Evolutionary conservation across 257 asterid species (phyloP).

Genomic region (Fraxinus pennsylvanica): DNA sequence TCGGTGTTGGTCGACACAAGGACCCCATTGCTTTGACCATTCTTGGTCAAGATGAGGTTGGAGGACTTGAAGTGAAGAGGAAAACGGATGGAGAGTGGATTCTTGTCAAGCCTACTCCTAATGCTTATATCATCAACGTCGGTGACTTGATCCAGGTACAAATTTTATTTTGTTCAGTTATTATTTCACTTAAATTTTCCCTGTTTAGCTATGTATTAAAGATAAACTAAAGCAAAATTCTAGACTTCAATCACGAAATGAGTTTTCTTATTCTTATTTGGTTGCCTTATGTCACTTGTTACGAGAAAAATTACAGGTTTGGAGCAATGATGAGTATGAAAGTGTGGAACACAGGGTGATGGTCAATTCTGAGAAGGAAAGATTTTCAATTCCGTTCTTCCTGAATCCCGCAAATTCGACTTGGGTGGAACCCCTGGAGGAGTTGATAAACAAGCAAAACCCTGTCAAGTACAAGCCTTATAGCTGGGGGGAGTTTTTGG

Average conservation of each 20-base stretch:
- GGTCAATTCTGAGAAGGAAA: conserved; percentile 53
- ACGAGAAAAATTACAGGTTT: conserved; percentile 38
- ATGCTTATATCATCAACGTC: conserved; percentile 66
- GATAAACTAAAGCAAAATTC: too few species aligned
- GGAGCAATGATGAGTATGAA: conserved; percentile 75
- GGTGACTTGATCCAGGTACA: conserved; percentile 73
- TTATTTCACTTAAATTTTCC: background rate
- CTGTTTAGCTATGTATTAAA: background rate
- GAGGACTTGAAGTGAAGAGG: conserved; percentile 75
- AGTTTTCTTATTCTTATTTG: too few species aligned
- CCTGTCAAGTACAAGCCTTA: conserved; percentile 55
- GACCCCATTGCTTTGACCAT: conserved; percentile 64
- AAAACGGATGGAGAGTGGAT: conserved; percentile 80
- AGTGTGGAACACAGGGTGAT: conserved; percentile 79
- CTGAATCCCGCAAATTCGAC: conserved; percentile 56
- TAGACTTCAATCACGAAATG: too few species aligned
- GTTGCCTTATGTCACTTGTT: background rate
- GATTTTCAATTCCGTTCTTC: conserved; percentile 70
- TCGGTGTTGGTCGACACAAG: conserved; percentile 78
- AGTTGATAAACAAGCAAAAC: conserved; percentile 38
- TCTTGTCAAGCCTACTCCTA: conserved; percentile 59
- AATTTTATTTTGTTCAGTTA: background rate
- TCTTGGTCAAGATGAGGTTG: conserved; percentile 67
- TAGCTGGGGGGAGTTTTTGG: conserved; percentile 65
- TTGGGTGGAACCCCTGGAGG: conserved; percentile 61